These are phyloP conservation scores for Tolypocladium sp. DNA, from an alignment of 2,329 filamentous ascomycete species.

Conservation along the genomic window DNA sequence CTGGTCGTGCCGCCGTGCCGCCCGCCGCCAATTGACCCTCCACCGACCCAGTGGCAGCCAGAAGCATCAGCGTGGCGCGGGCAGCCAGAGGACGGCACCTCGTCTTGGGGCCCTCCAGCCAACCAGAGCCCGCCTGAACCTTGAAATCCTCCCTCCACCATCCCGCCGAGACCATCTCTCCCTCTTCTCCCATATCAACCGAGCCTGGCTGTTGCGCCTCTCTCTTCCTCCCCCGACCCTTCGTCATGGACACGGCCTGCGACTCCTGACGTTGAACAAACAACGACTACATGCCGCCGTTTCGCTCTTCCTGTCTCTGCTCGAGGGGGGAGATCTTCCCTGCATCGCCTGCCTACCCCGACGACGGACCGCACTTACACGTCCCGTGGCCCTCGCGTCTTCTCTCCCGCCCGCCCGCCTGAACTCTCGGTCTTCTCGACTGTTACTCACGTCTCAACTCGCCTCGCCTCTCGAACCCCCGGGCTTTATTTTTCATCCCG, in stretches of 20 bases:
- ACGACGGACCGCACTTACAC: conserved; percentile 1
- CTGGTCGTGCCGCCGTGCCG: conserved; percentile 1
- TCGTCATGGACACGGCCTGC: conserved; percentile 15
- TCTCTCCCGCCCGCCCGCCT: background rate
- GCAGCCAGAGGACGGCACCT: conserved; percentile 8
- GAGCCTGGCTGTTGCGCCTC: conserved; percentile 7
- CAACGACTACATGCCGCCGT: conserved; percentile 5
- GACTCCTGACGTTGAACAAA: conserved; percentile 4
- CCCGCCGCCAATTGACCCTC: conserved; percentile 3
- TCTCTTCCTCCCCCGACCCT: conserved; percentile 6
- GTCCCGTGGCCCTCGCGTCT: background rate
- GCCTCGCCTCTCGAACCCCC: background rate
- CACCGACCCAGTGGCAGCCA: background rate
- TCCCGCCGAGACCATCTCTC: conserved; percentile 12
- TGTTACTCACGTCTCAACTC: background rate
- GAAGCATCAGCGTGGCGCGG: conserved; percentile 7
- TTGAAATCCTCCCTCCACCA: conserved; percentile 12
- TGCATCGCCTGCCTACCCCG: background rate
- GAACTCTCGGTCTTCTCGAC: background rate
- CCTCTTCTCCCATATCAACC: conserved; percentile 10
- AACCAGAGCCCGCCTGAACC: conserved; percentile 12
- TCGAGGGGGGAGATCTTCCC: background rate
- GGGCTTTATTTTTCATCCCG: background rate
- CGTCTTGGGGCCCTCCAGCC: conserved; percentile 7
- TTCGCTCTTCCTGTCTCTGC: background rate